Conservation (phyloP, 225 moss, liverwort and hornwort genomes). For the Sphagnum contortum region DNA sequence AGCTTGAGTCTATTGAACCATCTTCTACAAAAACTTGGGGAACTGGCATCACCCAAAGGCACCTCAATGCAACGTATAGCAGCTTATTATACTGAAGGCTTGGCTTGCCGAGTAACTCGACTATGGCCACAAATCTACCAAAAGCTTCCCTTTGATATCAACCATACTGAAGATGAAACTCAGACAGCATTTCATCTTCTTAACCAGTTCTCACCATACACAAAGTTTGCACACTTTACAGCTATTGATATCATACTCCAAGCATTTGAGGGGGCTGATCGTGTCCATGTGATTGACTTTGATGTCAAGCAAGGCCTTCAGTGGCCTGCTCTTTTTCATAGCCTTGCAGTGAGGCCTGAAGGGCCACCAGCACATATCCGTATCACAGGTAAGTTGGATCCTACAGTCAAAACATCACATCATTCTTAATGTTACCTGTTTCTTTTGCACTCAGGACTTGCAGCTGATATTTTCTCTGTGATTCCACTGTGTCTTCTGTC, state of each 20-base stretch:
- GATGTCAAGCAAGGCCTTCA: conserved; percentile 97
- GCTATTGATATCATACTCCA: conserved; percentile 87
- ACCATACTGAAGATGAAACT: conserved; percentile 73
- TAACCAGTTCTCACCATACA: conserved; percentile 86
- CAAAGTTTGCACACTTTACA: conserved; percentile 89
- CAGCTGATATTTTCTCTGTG: no score
- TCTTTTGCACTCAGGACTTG: no score
- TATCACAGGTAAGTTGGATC: conserved; percentile 47
- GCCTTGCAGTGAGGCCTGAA: conserved; percentile 59
- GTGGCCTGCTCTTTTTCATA: conserved; percentile 94
- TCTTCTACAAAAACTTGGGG: conserved; percentile 75
- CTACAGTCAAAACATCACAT: no score
- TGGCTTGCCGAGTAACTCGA: conserved; percentile 69
- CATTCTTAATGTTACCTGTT: no score
- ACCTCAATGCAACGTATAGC: conserved; percentile 82
- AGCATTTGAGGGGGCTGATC: conserved; percentile 72
- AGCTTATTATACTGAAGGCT: conserved; percentile 87
- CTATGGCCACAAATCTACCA: conserved; percentile 95
- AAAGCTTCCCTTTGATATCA: conserved; percentile 61
- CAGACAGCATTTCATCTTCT: conserved; percentile 84
- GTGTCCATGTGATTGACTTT: conserved; percentile 89
- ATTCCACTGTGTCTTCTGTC: no score
- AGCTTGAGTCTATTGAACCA: conserved; percentile 88
- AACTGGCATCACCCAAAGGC: conserved; percentile 88
- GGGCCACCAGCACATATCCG: conserved; percentile 87